A percentile compares a stretch with the other conserved stretches of the same genome.
Conservation (phyloP, 345 rosid species). For the Populus ilicifolia region DNA sequence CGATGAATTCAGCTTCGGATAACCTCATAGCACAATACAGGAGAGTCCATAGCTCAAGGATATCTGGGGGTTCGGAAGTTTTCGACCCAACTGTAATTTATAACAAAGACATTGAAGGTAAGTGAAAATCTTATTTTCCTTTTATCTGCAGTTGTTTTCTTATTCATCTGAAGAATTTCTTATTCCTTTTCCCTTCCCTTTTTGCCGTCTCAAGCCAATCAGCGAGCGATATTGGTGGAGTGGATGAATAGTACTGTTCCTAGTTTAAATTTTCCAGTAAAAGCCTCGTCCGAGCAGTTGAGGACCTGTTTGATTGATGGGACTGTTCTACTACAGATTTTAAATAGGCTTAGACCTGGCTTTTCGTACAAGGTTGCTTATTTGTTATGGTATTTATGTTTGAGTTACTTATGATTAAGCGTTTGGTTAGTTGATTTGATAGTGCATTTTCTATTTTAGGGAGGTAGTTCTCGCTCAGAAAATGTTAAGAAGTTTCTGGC, state of each 20-base stretch:
- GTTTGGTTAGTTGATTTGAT: constrained; percentile 10
- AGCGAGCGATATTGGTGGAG: constrained; percentile 35
- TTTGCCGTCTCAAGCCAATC: constrained; percentile 30
- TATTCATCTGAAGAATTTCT: neutral
- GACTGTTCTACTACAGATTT: constrained; percentile 36
- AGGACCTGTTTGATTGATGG: constrained; percentile 46
- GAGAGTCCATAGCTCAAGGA: constrained; percentile 20
- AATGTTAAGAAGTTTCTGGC: constrained; percentile 55
- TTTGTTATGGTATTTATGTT: neutral
- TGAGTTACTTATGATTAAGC: neutral
- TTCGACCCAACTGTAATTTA: constrained; percentile 16
- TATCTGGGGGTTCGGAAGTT: constrained; percentile 19
- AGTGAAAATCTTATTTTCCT: neutral
- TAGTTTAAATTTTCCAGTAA: constrained; percentile 30
- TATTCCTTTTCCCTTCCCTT: neutral
- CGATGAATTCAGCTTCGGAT: constrained; percentile 28
- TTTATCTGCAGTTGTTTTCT: neutral
- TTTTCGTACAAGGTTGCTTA: constrained; percentile 42
- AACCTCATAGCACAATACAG: constrained; percentile 8
- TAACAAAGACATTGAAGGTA: constrained; percentile 33
- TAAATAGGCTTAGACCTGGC: constrained; percentile 43
- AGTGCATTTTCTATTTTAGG: constrained; percentile 36
- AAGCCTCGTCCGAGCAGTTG: constrained; percentile 51
- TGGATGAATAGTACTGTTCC: constrained; percentile 49
- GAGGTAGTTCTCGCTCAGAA: constrained; percentile 36